Evolutionary conservation across 345 rosid genomes (phyloP).

Genomic region (Lagerstroemia speciosa): DNA sequence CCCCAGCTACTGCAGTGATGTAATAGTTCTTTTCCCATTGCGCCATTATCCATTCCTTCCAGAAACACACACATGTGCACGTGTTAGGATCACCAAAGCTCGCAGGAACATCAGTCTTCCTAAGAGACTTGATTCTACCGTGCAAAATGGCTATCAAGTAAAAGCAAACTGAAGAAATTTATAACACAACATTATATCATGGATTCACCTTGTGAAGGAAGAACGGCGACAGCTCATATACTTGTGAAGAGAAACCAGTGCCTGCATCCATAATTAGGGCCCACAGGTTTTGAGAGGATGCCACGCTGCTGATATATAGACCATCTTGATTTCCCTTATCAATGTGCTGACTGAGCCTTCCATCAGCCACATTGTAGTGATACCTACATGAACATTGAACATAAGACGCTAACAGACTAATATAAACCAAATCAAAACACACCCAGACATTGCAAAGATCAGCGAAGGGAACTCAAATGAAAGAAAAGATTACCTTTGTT

Average conservation of each 20-base stretch:
- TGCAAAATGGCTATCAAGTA: not conserved
- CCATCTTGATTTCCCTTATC: conserved; percentile 52
- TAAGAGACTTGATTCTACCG: not conserved
- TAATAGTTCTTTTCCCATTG: conserved; percentile 96
- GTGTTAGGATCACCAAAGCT: not conserved
- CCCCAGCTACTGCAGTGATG: conserved; percentile 81
- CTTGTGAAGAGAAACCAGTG: conserved; percentile 40
- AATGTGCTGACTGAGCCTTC: conserved; percentile 41
- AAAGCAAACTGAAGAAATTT: not conserved
- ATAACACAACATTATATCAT: not conserved
- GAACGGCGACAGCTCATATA: conserved; percentile 35
- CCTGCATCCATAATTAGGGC: conserved; percentile 58
- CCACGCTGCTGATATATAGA: conserved; percentile 40
- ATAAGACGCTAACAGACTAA: not conserved
- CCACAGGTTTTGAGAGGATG: conserved; percentile 46
- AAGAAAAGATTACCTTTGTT: conserved; percentile 31
- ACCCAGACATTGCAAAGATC: not conserved
- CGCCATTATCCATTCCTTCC: conserved; percentile 98
- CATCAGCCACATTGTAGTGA: conserved; percentile 48
- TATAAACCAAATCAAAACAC: not conserved
- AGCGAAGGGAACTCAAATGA: not conserved
- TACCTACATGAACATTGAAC: conserved; percentile 20
- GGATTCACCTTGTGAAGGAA: conserved; percentile 42
- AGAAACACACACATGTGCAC: not conserved
- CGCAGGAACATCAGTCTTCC: not conserved